Evolutionary conservation across 1,284 basidiomycete species (phyloP), one percentile per base, ranked within the genome.

Genomic region (Pulveroboletus sp.): DNA sequence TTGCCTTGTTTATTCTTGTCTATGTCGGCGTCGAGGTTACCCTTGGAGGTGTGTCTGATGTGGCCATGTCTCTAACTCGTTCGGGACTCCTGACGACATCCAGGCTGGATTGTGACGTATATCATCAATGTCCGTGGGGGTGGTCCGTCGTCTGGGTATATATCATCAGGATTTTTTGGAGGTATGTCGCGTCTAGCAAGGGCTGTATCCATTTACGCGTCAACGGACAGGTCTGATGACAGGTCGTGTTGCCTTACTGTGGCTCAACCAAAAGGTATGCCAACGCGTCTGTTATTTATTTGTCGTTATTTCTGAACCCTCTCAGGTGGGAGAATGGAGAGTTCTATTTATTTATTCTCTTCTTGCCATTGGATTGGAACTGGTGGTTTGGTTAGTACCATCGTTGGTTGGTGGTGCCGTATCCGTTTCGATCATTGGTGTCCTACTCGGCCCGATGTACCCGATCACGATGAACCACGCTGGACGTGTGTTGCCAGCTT

Each of bases 21-120:
- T 84, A 85, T 57, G 81, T 85, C 11, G 85, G 84, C 3, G 73
- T 78, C 6, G 83, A 86, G 61, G 81, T 84, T n/a, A 81, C 81
- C 2, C 66, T 84, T 15, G 81, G 80, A 58, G 79, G 78, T 79
- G 62, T 42, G 52, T n/a, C n/a, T n/a, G n/a, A n/a, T n/a, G n/a
- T n/a, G n/a, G 24, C 24, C 2, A 11, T 3, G 5, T 42, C 20
- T 39, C 14, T 14, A 39, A n/a, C 8, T 5, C 17, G 15, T n/a
- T 1, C 18, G 20, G 17, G 15, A 52, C 46, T 43, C 35, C 52
- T 4, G n/a, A n/a, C 28, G 18, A 56, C 22, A 17, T 24, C 29
- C 43, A 80, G 79, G 79, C 1, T 81, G 81, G 81, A 82, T 78
- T 48, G 81, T 83, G 22, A 81, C 80, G 2, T 82, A 77, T 55